Evolutionary conservation across 305 asterid species (phyloP).

Genomic region (Fraxinus greggii): DNA sequence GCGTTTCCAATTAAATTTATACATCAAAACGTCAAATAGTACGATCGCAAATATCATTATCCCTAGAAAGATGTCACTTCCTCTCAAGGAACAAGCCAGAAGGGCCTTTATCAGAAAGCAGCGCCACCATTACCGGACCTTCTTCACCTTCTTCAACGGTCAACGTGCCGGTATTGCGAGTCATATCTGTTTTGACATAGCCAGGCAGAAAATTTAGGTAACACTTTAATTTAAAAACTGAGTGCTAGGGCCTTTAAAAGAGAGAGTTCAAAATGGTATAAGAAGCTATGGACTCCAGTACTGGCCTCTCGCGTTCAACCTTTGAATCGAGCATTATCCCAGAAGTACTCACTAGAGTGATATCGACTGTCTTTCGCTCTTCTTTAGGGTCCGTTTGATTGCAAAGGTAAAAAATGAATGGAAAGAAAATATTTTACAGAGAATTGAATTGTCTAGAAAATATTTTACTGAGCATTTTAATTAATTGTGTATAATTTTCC

Average conservation of each 20-base stretch:
- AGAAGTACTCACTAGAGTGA: too few species aligned
- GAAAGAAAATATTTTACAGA: too few species aligned
- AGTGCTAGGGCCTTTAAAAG: neutral
- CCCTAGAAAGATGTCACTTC: slow-evolving; percentile 23
- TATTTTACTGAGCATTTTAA: too few species aligned
- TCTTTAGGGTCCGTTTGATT: too few species aligned
- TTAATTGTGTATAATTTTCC: too few species aligned
- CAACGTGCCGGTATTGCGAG: slow-evolving; percentile 27
- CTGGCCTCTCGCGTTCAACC: too few species aligned
- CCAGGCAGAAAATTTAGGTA: slow-evolving; percentile 48
- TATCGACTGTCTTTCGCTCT: too few species aligned
- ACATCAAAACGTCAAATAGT: neutral
- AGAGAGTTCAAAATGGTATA: neutral
- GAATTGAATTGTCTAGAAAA: too few species aligned
- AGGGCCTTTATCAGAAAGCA: slow-evolving; percentile 48
- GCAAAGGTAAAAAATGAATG: too few species aligned
- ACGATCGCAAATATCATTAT: neutral
- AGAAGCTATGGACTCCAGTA: too few species aligned
- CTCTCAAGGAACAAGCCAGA: slow-evolving; percentile 46
- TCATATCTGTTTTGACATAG: slow-evolving; percentile 48
- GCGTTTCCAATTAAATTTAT: too few species aligned
- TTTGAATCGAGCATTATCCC: too few species aligned
- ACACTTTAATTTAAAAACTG: neutral
- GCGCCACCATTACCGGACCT: slow-evolving; percentile 38
- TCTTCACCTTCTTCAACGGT: slow-evolving; percentile 58